phyloP scores from a whole-genome alignment of 192 early-diverging fungal genomes.

The Oehlia diaphana region DNA sequence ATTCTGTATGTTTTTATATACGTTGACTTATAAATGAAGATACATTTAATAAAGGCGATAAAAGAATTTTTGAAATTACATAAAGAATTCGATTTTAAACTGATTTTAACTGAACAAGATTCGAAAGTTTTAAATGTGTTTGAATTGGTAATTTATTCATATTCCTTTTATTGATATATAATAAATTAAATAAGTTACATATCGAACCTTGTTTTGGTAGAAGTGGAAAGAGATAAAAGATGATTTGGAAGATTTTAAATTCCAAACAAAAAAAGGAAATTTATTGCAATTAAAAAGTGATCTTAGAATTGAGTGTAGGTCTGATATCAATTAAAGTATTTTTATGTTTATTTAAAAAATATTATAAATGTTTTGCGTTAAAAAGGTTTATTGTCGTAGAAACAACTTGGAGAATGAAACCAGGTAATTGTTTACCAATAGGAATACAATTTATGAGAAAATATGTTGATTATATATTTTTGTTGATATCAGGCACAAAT shows the following conservation, averaged over 20 bases:
- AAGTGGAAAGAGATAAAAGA: not conserved
- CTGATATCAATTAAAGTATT: not conserved
- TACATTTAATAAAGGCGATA: not conserved
- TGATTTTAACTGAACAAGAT: not conserved
- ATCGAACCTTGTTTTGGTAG: not conserved
- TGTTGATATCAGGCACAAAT: not conserved
- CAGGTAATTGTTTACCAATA: not conserved
- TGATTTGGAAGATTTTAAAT: not conserved
- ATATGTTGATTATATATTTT: not conserved
- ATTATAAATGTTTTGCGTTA: not conserved
- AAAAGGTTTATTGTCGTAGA: constrained; percentile 11
- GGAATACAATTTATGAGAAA: not conserved
- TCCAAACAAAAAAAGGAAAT: not conserved
- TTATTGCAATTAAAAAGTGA: not conserved
- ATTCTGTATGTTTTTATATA: too few relatives aligned
- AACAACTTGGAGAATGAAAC: constrained; percentile 22
- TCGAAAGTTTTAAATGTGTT: not conserved
- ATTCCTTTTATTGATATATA: not conserved
- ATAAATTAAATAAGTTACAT: not conserved
- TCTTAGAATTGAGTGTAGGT: not conserved
- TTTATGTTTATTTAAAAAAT: not conserved
- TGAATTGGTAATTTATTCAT: not conserved
- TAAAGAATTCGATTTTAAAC: not conserved
- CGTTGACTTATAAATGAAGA: not conserved
- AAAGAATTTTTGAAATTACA: constrained; percentile 15